phyloP scores from a whole-genome alignment of 179 eudicot species.

The Gypsophila paniculata region DNA sequence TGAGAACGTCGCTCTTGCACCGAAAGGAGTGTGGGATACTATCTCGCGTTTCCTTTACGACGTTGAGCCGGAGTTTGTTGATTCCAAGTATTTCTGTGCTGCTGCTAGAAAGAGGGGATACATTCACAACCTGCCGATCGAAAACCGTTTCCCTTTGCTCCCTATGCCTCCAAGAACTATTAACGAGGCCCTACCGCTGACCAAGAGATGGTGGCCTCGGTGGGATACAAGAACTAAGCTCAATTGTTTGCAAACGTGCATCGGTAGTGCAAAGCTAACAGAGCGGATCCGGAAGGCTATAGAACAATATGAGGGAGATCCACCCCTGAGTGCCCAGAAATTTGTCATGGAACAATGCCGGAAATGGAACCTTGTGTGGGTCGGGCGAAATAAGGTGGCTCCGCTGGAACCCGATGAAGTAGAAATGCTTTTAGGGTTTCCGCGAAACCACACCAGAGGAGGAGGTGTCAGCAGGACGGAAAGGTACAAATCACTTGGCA shows the following conservation, averaged over 20 bases:
- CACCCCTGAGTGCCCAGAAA: conserved; percentile 42
- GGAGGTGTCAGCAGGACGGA: conserved; percentile 48
- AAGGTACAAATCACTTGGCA: conserved; percentile 60
- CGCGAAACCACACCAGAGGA: conserved; percentile 62
- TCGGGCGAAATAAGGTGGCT: conserved; percentile 58
- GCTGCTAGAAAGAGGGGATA: conserved; percentile 75
- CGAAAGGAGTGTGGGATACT: conserved; percentile 65
- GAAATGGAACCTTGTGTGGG: conserved; percentile 78
- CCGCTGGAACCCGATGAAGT: conserved; percentile 65
- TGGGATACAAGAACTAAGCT: conserved; percentile 58
- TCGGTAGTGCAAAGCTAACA: conserved; percentile 49
- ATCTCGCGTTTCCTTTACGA: conserved; percentile 55
- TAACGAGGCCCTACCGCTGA: conserved; percentile 54
- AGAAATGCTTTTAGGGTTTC: conserved; percentile 65
- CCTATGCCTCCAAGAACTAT: conserved; percentile 68
- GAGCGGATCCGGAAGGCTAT: conserved; percentile 44
- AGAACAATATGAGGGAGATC: conserved; percentile 36
- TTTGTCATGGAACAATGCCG: conserved; percentile 35
- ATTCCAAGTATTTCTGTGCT: conserved; percentile 58
- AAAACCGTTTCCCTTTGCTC: conserved; percentile 42
- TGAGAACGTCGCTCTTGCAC: conserved; percentile 68
- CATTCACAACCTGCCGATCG: conserved; percentile 58
- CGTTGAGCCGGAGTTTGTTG: conserved; percentile 70
- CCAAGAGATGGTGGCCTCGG: conserved; percentile 64
- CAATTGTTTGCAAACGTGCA: conserved; percentile 60